Percentiles rank a stretch among this genome's conserved stretches.
Conservation (phyloP, 2,329 filamentous ascomycete species). For the Pyrenochaeta sp. region DNA sequence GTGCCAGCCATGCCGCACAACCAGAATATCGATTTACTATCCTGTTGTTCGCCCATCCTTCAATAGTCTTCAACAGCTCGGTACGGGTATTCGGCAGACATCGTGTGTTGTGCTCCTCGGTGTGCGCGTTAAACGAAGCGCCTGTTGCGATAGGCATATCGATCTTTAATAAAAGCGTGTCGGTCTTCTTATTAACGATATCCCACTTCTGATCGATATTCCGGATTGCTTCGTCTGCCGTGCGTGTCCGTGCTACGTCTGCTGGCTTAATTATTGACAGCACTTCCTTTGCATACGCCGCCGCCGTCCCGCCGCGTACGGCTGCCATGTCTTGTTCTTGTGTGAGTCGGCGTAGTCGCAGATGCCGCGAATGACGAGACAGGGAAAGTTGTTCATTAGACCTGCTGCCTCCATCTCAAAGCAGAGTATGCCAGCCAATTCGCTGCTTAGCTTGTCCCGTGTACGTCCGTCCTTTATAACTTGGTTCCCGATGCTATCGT, state of each 20-base stretch:
- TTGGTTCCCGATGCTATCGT: conserved; percentile 51
- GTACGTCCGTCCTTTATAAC: conserved; percentile 53
- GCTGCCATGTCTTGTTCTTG: conserved; percentile 27
- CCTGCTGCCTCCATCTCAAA: conserved; percentile 35
- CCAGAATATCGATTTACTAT: too few relatives aligned
- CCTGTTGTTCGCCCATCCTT: too few relatives aligned
- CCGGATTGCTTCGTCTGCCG: background rate
- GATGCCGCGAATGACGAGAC: conserved; percentile 29
- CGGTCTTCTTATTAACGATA: too few relatives aligned
- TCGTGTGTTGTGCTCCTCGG: too few relatives aligned
- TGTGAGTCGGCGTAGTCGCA: conserved; percentile 31
- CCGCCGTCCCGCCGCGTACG: conserved; percentile 23
- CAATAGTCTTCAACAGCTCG: too few relatives aligned
- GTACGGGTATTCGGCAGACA: too few relatives aligned
- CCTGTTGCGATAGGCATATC: too few relatives aligned
- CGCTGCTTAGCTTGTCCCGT: conserved; percentile 44
- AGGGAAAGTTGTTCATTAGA: conserved; percentile 33
- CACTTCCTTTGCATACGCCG: conserved; percentile 23
- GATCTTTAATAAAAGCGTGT: too few relatives aligned
- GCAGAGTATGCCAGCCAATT: conserved; percentile 23
- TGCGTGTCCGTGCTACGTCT: background rate
- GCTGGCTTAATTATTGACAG: conserved; percentile 12
- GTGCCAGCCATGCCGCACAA: conserved; percentile 10
- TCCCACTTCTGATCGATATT: too few relatives aligned
- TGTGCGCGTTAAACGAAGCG: too few relatives aligned